phyloP scores from a whole-genome alignment of 2,329 filamentous ascomycete genomes.

The Alternaria sp. region DNA sequence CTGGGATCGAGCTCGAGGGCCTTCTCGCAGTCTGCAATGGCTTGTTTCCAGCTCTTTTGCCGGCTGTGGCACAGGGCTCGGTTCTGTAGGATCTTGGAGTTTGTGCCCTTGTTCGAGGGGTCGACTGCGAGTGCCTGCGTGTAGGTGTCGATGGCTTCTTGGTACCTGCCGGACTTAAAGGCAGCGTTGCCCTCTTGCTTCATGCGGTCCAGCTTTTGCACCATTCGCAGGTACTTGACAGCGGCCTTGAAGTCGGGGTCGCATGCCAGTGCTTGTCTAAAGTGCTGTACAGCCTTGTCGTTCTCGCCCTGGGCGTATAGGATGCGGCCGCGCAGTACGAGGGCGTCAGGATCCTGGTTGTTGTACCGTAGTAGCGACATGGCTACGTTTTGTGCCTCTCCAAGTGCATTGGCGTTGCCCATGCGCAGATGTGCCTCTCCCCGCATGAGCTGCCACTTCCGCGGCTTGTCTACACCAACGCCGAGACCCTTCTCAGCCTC shows the following conservation, averaged over 20 bases:
- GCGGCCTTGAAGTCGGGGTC: conserved; percentile 92
- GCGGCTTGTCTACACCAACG: conserved; percentile 74
- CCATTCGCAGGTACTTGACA: conserved; percentile 84
- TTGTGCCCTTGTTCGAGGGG: conserved; percentile 85
- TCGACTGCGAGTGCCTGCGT: conserved; percentile 83
- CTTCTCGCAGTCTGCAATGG: conserved; percentile 83
- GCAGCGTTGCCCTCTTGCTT: conserved; percentile 92
- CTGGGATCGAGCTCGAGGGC: conserved; percentile 81
- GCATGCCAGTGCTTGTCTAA: conserved; percentile 85
- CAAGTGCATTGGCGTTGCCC: conserved; percentile 84
- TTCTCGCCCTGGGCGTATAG: conserved; percentile 93
- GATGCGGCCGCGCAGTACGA: conserved; percentile 85
- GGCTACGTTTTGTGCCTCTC: conserved; percentile 90
- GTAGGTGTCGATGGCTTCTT: conserved; percentile 84
- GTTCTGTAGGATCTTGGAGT: conserved; percentile 94
- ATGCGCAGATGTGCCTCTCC: conserved; percentile 93
- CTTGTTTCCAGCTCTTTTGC: conserved; percentile 81
- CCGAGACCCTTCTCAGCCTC: conserved; percentile 85
- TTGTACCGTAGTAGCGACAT: conserved; percentile 86
- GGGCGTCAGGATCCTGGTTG: conserved; percentile 88
- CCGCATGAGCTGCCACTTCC: conserved; percentile 92
- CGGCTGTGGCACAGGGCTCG: conserved; percentile 82
- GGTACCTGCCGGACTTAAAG: conserved; percentile 84
- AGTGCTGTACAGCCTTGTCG: conserved; percentile 90
- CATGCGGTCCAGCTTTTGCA: conserved; percentile 89